Evolutionary conservation across 2,329 filamentous ascomycete genomes (phyloP).

Genomic region (Pyricularia pennisetigena): DNA sequence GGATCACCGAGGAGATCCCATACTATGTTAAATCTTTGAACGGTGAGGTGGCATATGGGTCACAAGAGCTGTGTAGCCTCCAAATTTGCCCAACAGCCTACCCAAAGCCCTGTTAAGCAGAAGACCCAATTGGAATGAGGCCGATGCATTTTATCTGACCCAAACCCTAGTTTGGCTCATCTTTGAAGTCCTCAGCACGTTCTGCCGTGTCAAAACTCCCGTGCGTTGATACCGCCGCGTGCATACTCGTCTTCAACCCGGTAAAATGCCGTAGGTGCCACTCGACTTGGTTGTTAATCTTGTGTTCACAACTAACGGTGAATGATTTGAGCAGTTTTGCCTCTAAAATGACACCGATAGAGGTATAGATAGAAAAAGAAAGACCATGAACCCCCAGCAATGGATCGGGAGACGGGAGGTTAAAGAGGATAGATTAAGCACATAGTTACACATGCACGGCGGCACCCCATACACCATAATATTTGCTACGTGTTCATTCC

Average conservation of each 20-base stretch:
- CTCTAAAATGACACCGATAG: not conserved
- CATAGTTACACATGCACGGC: not conserved
- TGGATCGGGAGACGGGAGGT: not conserved
- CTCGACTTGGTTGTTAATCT: not conserved
- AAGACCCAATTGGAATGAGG: too few species aligned
- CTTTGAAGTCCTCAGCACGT: too few species aligned
- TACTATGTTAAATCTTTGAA: too few species aligned
- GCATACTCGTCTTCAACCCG: not conserved
- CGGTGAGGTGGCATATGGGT: too few species aligned
- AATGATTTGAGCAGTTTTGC: not conserved
- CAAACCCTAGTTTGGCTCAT: too few species aligned
- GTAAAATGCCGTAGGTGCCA: not conserved
- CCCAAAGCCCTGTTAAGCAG: too few species aligned
- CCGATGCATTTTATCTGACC: too few species aligned
- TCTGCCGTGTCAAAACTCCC: too few species aligned
- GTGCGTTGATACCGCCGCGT: not conserved
- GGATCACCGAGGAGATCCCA: too few species aligned
- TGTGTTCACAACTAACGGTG: not conserved
- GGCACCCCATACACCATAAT: not conserved
- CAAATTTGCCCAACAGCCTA: too few species aligned
- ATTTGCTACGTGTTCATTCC: not conserved
- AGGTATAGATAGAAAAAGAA: not conserved
- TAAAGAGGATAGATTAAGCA: not conserved
- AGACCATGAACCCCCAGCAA: not conserved
- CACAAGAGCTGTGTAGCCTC: too few species aligned